Evolutionary conservation across 805 yeast genomes (phyloP).

Genomic region (Kazachstania taianensis): DNA sequence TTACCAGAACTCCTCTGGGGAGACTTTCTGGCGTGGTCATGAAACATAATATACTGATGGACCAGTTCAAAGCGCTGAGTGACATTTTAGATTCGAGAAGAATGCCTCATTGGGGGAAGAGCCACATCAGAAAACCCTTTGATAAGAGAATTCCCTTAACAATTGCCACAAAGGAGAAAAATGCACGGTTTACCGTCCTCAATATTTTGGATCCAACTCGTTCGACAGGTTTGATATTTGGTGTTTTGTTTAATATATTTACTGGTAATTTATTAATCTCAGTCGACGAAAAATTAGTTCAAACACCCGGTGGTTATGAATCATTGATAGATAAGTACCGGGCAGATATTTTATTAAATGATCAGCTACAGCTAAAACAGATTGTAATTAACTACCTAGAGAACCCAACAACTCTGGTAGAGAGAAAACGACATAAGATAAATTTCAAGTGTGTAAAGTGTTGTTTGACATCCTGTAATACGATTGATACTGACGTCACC

Average conservation of each 20-base stretch:
- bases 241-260: slow-evolving; percentile 70
- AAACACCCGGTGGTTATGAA: slow-evolving; percentile 80
- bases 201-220: slow-evolving; percentile 61
- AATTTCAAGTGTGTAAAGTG: slow-evolving; percentile 74
- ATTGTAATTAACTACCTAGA: slow-evolving; percentile 90
- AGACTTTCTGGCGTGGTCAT: slow-evolving; percentile 88
- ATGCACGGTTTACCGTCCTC: slow-evolving; percentile 43
- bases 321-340: slow-evolving; percentile 59
- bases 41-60: slow-evolving; percentile 77
- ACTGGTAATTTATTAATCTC: slow-evolving; percentile 76
- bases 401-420: slow-evolving; percentile 74
- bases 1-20: slow-evolving; percentile 81
- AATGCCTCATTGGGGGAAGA: slow-evolving; percentile 38
- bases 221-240: slow-evolving; percentile 79
- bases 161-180: slow-evolving; percentile 6
- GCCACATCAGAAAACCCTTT: slow-evolving; percentile 36
- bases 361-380: slow-evolving; percentile 78
- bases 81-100: slow-evolving; percentile 53
- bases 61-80: slow-evolving; percentile 74
- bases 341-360: slow-evolving; percentile 70
- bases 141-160: slow-evolving; percentile 17
- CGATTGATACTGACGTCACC: slow-evolving; percentile 88
- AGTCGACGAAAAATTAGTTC: slow-evolving; percentile 66
- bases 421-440: slow-evolving; percentile 64
- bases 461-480: slow-evolving; percentile 81